These are phyloP conservation scores for Ambrosiella cleistominuta DNA, from an alignment of 2,329 filamentous ascomycete genomes.

Conservation along the genomic window DNA sequence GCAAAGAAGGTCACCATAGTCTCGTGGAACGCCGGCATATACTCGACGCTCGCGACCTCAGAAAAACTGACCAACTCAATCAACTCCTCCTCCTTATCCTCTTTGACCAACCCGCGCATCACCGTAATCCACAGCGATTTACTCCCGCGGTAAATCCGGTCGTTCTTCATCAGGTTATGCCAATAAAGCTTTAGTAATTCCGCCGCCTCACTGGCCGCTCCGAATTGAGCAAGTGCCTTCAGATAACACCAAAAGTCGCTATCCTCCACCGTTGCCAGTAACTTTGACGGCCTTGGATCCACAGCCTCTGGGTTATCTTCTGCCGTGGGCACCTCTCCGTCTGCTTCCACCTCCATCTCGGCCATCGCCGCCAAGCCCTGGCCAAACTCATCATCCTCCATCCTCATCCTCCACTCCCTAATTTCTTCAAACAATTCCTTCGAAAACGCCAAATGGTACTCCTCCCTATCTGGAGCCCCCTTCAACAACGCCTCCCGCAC, in stretches of 20 bases:
- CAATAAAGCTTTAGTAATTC: conserved; percentile 10
- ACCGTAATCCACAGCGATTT: conserved; percentile 31
- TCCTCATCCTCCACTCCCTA: conserved; percentile 11
- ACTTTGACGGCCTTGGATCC: conserved; percentile 5
- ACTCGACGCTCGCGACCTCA: conserved; percentile 28
- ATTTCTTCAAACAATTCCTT: conserved; percentile 25
- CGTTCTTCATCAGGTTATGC: conserved; percentile 8
- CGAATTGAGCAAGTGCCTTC: conserved; percentile 34
- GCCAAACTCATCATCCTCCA: conserved; percentile 14
- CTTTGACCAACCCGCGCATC: conserved; percentile 42
- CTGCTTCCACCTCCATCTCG: conserved; percentile 13
- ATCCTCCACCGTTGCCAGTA: conserved; percentile 6
- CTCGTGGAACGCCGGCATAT: conserved; percentile 29
- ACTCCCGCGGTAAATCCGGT: conserved; percentile 11
- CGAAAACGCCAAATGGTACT: conserved; percentile 31
- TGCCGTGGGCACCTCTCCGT: background rate
- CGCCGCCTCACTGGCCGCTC: conserved; percentile 34
- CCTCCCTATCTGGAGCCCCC: conserved; percentile 25
- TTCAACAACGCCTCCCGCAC: conserved; percentile 28
- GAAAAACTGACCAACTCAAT: conserved; percentile 36
- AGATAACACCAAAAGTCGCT: conserved; percentile 28
- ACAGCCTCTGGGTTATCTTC: conserved; percentile 12
- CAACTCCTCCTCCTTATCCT: conserved; percentile 41
- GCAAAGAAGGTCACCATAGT: conserved; percentile 47
- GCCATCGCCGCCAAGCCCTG: conserved; percentile 12